phyloP scores from a whole-genome alignment of 306 rosid species.

The Cucumis sativus region DNA sequence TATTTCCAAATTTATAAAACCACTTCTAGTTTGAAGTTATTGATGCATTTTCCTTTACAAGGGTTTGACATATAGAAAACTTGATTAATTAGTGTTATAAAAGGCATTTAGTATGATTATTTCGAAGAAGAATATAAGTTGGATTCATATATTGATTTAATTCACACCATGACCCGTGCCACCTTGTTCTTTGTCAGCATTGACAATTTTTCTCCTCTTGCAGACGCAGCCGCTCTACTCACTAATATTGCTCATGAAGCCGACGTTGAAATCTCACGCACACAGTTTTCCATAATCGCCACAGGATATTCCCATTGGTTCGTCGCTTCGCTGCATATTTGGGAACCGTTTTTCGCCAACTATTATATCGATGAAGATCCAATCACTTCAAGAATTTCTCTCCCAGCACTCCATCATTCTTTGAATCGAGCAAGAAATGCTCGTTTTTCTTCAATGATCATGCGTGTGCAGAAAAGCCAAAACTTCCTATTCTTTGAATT shows the following conservation, averaged over 20 bases:
- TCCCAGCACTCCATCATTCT: neutral
- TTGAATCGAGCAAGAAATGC: accelerated
- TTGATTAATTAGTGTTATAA: no score
- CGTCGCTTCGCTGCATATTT: neutral
- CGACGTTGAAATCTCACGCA: neutral
- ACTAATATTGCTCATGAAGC: no score
- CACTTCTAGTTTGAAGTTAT: no score
- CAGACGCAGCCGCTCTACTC: neutral
- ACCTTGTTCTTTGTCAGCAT: neutral
- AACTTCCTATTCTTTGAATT: no score
- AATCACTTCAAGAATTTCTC: neutral
- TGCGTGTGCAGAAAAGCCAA: neutral
- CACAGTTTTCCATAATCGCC: neutral
- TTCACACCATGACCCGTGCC: no score
- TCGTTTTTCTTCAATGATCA: neutral
- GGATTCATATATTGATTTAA: no score
- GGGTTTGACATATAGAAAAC: no score
- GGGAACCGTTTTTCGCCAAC: neutral
- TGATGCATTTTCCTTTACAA: no score
- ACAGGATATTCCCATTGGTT: neutral
- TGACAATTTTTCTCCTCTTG: neutral
- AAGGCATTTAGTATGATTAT: no score
- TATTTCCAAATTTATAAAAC: no score
- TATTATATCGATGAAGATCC: no score
- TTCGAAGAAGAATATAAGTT: no score